A percentile compares a stretch with the other conserved stretches of the same genome.
phyloP scores from a whole-genome alignment of 192 early-diverging fungal genomes.

The Lunasporangiospora selenospora region DNA sequence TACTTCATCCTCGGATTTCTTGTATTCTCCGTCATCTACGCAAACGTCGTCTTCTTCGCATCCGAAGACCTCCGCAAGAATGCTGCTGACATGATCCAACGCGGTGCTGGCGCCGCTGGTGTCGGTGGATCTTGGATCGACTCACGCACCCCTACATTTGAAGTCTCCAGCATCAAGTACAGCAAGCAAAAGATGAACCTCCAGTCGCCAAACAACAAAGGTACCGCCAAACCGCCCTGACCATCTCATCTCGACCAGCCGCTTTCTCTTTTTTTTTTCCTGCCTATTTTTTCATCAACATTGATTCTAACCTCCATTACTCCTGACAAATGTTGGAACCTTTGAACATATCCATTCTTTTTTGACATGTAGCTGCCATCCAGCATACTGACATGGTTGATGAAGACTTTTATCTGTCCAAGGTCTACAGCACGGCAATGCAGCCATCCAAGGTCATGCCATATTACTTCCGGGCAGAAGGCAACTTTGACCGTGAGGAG shows the following conservation, averaged over 20 bases:
- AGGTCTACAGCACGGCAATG: constrained; percentile 65
- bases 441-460: constrained; percentile 68
- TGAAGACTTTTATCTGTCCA: constrained; percentile 63
- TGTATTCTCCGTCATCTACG: constrained; percentile 30
- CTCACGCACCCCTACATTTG: constrained; percentile 30
- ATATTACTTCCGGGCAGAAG: constrained; percentile 61
- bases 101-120: constrained; percentile 31
- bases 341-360: no score
- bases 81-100: constrained; percentile 50
- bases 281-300: neutral
- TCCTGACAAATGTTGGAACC: no score
- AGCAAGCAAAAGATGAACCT: constrained; percentile 35
- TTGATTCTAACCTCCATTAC: no score
- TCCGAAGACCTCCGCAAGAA: constrained; percentile 48
- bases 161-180: constrained; percentile 29
- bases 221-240: no score
- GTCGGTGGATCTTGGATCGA: constrained; percentile 35
- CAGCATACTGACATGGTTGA: constrained; percentile 18
- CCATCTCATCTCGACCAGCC: neutral
- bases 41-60: constrained; percentile 20
- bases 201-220: neutral
- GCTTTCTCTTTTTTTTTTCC: neutral
- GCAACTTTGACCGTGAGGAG: constrained; percentile 56
- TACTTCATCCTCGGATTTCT: constrained; percentile 35
- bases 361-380: no score